These are phyloP conservation scores for Aureobasidium sp. DNA, from an alignment of 2,329 filamentous ascomycete species.

Conservation along the genomic window DNA sequence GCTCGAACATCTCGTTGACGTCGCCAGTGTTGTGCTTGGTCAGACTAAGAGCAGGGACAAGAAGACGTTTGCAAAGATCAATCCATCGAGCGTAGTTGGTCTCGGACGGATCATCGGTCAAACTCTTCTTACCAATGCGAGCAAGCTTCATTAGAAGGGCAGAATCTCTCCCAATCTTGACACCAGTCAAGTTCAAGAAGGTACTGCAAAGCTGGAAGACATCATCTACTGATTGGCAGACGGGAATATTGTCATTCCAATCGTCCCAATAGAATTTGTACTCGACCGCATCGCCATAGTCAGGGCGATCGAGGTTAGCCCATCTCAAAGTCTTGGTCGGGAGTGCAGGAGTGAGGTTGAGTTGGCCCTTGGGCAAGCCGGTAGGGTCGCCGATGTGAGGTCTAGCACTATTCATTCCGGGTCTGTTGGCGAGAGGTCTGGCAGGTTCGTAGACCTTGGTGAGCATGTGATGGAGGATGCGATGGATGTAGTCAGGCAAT, in stretches of 20 bases:
- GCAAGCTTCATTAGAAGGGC: constrained; percentile 71
- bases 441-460: constrained; percentile 61
- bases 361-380: constrained; percentile 60
- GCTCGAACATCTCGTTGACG: constrained; percentile 77
- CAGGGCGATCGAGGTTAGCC: constrained; percentile 73
- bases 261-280: constrained; percentile 98
- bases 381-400: constrained; percentile 56
- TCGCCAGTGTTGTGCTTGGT: constrained; percentile 76
- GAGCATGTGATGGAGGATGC: constrained; percentile 75
- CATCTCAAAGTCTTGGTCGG: constrained; percentile 68
- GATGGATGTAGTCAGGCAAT: constrained; percentile 71
- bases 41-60: constrained; percentile 84
- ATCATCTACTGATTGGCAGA: constrained; percentile 86
- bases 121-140: constrained; percentile 73
- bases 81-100: constrained; percentile 73
- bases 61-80: constrained; percentile 69
- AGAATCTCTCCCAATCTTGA: constrained; percentile 81
- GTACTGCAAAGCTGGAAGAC: constrained; percentile 80
- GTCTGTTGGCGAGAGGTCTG: constrained; percentile 39
- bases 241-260: constrained; percentile 86
- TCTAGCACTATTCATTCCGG: constrained; percentile 40
- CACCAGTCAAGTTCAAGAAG: constrained; percentile 75
- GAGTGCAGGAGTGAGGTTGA: constrained; percentile 52
- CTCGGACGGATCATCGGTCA: constrained; percentile 62
- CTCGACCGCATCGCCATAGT: constrained; percentile 62